Percentiles rank a stretch among this genome's conserved stretches.
Evolutionary conservation across 2,329 filamentous ascomycete species (phyloP).

Genomic region (Colletotrichum sidae): DNA sequence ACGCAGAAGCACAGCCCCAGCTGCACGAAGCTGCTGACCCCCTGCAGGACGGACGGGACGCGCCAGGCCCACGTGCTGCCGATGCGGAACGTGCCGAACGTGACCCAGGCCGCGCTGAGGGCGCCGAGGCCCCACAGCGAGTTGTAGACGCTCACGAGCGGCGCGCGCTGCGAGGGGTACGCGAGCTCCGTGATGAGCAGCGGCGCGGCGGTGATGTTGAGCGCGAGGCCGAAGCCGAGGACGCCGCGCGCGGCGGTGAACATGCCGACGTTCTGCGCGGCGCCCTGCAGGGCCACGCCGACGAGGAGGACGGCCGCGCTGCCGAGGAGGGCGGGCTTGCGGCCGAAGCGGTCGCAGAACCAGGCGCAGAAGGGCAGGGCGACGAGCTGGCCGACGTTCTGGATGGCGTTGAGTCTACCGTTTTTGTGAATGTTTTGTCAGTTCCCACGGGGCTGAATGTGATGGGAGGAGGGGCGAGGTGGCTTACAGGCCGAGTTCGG

Average conservation of each 20-base stretch:
- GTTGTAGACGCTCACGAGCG: constrained; percentile 30
- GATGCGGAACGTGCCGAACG: constrained; percentile 35
- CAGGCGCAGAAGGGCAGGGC: constrained; percentile 46
- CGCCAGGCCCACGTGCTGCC: constrained; percentile 33
- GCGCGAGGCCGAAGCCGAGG: constrained; percentile 52
- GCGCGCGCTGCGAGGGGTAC: constrained; percentile 28
- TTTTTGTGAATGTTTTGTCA: background rate
- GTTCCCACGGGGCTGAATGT: background rate
- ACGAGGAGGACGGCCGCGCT: constrained; percentile 48
- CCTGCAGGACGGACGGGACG: constrained; percentile 30
- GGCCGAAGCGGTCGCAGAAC: constrained; percentile 45
- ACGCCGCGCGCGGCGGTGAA: constrained; percentile 55
- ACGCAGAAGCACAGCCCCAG: constrained; percentile 35
- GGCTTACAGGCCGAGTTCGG: constrained; percentile 42
- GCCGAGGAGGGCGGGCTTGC: constrained; percentile 41
- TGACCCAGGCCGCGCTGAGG: constrained; percentile 39
- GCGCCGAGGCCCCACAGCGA: constrained; percentile 35
- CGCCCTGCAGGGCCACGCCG: constrained; percentile 54
- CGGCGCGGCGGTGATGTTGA: constrained; percentile 41
- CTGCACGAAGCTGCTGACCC: constrained; percentile 24
- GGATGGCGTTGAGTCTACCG: constrained; percentile 44
- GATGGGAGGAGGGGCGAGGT: too few relatives aligned
- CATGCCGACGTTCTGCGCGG: constrained; percentile 57
- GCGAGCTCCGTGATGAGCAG: constrained; percentile 34
- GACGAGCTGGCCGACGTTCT: constrained; percentile 49